A percentile compares a stretch with the other conserved stretches of the same genome.
Evolutionary conservation across 495 filamentous ascomycete genomes (phyloP).

Genomic region (Ramalina peruviana): DNA sequence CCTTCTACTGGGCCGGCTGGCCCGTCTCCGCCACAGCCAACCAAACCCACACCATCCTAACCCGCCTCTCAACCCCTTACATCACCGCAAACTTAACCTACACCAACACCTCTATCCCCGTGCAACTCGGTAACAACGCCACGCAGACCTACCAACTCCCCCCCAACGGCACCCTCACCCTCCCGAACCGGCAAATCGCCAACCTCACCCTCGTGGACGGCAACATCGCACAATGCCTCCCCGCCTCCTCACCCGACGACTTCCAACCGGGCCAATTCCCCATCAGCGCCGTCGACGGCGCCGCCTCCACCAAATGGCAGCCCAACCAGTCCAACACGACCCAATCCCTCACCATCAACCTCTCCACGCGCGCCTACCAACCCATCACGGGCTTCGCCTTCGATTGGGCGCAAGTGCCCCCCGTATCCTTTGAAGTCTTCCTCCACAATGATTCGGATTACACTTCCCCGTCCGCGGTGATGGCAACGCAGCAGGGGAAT

Average conservation of each 20-base stretch:
- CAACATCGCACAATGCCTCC: constrained; percentile 57
- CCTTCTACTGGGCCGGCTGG: constrained; percentile 57
- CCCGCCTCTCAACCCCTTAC: constrained; percentile 28
- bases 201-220: constrained; percentile 33
- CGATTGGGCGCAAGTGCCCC: constrained; percentile 54
- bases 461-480: constrained; percentile 14
- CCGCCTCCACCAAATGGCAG: constrained; percentile 59
- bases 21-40: constrained; percentile 49
- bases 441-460: constrained; percentile 31
- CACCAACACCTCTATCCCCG: constrained; percentile 34
- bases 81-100: constrained; percentile 33
- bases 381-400: constrained; percentile 42
- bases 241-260: constrained; percentile 31
- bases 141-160: constrained; percentile 32
- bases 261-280: constrained; percentile 62
- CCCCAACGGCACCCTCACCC: constrained; percentile 34
- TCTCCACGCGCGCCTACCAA: constrained; percentile 30
- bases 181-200: constrained; percentile 44
- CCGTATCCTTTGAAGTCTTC: constrained; percentile 38
- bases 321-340: constrained; percentile 36
- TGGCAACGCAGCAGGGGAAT: constrained; percentile 11
- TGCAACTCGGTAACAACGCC: constrained; percentile 30
- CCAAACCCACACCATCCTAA: constrained; percentile 49
- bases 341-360: constrained; percentile 32
- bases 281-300: constrained; percentile 54